A percentile compares a stretch with the other conserved stretches of the same genome.
These are phyloP conservation scores for Leccinum subrobustum DNA, from an alignment of 1,284 basidiomycete species.

Conservation along the genomic window DNA sequence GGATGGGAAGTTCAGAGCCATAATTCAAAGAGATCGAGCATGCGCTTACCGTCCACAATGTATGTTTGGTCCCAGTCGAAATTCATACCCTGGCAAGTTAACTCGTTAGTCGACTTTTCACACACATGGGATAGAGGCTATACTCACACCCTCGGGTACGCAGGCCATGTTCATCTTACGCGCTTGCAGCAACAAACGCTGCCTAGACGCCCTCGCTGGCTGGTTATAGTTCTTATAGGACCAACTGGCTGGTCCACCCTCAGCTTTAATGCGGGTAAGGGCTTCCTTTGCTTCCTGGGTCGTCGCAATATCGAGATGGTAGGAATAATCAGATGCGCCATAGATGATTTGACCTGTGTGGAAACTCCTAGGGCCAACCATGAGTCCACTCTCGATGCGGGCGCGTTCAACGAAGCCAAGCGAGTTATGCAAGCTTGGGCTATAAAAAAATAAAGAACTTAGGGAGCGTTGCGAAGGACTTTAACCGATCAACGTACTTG, in stretches of 20 bases:
- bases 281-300: constrained; percentile 62
- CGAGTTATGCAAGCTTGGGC: constrained; percentile 63
- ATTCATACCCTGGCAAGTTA: constrained; percentile 55
- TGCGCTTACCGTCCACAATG: constrained; percentile 59
- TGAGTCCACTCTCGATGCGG: constrained; percentile 63
- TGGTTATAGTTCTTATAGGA: constrained; percentile 78
- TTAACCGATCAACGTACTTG: constrained; percentile 47
- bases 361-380: constrained; percentile 68
- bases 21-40: not conserved
- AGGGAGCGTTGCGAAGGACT: not conserved
- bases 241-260: constrained; percentile 63
- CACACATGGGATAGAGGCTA: not conserved
- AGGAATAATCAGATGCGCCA: constrained; percentile 48
- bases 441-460: constrained; percentile 25
- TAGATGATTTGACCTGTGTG: constrained; percentile 67
- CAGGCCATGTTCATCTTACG: constrained; percentile 65
- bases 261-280: constrained; percentile 63
- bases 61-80: constrained; percentile 76
- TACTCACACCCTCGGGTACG: constrained; percentile 47
- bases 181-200: constrained; percentile 61
- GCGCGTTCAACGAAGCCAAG: constrained; percentile 61
- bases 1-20: constrained; percentile 8
- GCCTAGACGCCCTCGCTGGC: constrained; percentile 66
- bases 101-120: constrained; percentile 1
- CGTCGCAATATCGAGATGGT: constrained; percentile 65